A percentile compares a stretch with the other conserved stretches of the same genome.
These are phyloP conservation scores for Tolypocladium nubicola DNA, from an alignment of 2,329 filamentous ascomycete species.

Conservation along the genomic window DNA sequence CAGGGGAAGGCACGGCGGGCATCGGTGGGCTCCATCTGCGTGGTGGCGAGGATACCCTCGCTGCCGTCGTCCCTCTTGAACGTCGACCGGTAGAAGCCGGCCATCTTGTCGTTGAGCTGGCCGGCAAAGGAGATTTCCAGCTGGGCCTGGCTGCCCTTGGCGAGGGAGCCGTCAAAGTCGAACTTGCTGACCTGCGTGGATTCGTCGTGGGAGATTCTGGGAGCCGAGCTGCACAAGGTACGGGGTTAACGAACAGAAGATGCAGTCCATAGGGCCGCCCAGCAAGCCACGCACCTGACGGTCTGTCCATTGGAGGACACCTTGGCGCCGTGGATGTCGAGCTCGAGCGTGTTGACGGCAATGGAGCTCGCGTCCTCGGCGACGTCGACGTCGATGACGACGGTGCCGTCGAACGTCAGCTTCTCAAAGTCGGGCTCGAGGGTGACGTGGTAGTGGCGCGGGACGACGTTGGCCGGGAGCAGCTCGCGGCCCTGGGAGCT, in stretches of 20 bases:
- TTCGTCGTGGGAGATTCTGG: slow-evolving; percentile 60
- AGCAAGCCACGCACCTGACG: slow-evolving; percentile 27
- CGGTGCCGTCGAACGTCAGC: slow-evolving; percentile 76
- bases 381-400: slow-evolving; percentile 80
- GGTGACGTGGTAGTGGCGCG: slow-evolving; percentile 83
- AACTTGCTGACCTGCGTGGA: slow-evolving; percentile 74
- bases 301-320: slow-evolving; percentile 35
- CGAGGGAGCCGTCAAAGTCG: slow-evolving; percentile 61
- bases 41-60: slow-evolving; percentile 74
- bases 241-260: neutral
- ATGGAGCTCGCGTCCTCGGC: slow-evolving; percentile 75
- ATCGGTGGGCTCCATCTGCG: slow-evolving; percentile 95
- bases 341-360: slow-evolving; percentile 77
- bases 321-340: slow-evolving; percentile 63
- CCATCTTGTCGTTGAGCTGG: slow-evolving; percentile 86
- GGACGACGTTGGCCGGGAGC: slow-evolving; percentile 83
- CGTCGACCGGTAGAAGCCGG: slow-evolving; percentile 91
- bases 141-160: slow-evolving; percentile 66
- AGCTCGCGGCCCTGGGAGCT: slow-evolving; percentile 53
- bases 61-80: slow-evolving; percentile 77
- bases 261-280: neutral
- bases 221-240: slow-evolving; percentile 8
- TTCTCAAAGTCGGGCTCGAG: slow-evolving; percentile 85
- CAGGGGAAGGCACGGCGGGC: slow-evolving; percentile 88
- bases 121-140: slow-evolving; percentile 56